Conservation (phyloP, 2,329 filamentous ascomycete species). For the Hypoxylon sp. region DNA sequence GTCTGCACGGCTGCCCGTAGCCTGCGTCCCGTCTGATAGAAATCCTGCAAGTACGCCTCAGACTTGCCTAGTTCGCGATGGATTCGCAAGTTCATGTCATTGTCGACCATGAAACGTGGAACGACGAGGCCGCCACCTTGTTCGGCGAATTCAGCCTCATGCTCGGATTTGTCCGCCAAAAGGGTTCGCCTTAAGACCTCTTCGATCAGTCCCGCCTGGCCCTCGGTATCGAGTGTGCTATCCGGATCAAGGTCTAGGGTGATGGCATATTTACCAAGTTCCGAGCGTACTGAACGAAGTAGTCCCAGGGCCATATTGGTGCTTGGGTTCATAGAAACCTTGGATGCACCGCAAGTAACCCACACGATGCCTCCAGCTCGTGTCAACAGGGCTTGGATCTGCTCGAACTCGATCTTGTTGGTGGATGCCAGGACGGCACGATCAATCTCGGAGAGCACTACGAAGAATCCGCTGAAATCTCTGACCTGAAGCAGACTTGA, state of each 20-base stretch:
- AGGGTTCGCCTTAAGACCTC: conserved; percentile 30
- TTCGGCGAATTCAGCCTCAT: conserved; percentile 37
- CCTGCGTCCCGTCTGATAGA: conserved; percentile 20
- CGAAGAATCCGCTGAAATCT: conserved; percentile 29
- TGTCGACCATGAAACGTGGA: conserved; percentile 33
- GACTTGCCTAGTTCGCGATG: conserved; percentile 34
- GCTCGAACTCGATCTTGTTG: conserved; percentile 23
- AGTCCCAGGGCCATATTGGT: conserved; percentile 39
- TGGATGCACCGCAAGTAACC: conserved; percentile 36
- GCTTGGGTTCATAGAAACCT: conserved; percentile 33
- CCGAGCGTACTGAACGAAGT: conserved; percentile 39
- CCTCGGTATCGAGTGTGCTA: conserved; percentile 27
- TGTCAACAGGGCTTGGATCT: conserved; percentile 30
- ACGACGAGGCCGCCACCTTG: conserved; percentile 34
- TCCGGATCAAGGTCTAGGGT: conserved; percentile 43
- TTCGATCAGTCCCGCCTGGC: conserved; percentile 32
- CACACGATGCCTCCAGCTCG: conserved; percentile 32
- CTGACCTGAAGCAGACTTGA: conserved; percentile 18
- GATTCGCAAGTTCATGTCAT: conserved; percentile 38
- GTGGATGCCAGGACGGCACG: conserved; percentile 27
- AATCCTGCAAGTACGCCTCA: conserved; percentile 35
- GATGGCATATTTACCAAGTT: conserved; percentile 35
- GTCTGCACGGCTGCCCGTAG: conserved; percentile 24
- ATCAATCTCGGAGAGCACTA: conserved; percentile 35
- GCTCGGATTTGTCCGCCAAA: conserved; percentile 14